These are phyloP conservation scores for Globisporangium cederbergense DNA, from an alignment of 352 stramenopile genomes.

Conservation along the genomic window DNA sequence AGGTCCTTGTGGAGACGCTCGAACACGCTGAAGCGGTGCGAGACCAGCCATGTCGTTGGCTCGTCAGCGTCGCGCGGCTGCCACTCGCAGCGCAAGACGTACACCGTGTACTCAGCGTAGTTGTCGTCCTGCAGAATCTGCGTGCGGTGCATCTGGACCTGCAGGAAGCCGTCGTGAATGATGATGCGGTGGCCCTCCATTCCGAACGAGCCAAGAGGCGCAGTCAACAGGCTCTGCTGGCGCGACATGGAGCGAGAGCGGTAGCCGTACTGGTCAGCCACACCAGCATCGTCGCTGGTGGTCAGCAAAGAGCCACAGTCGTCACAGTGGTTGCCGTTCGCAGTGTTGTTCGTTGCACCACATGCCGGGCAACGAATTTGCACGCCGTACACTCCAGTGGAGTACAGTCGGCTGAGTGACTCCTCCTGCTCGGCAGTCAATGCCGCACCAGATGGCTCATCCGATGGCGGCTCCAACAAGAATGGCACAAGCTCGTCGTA, in stretches of 20 bases:
- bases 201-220: slow-evolving; percentile 69
- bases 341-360: slow-evolving; percentile 85
- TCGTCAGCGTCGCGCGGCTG: slow-evolving; percentile 57
- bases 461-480: slow-evolving; percentile 63
- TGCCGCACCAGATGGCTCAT: slow-evolving; percentile 53
- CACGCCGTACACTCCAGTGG: slow-evolving; percentile 73
- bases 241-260: slow-evolving; percentile 56
- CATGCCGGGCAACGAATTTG: slow-evolving; percentile 86
- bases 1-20: slow-evolving; percentile 72
- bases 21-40: slow-evolving; percentile 71
- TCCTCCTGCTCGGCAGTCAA: slow-evolving; percentile 81
- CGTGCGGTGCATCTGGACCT: slow-evolving; percentile 82
- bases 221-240: slow-evolving; percentile 57
- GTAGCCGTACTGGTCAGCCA: slow-evolving; percentile 51
- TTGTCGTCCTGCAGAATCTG: slow-evolving; percentile 88
- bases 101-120: slow-evolving; percentile 88
- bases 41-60: slow-evolving; percentile 63
- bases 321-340: slow-evolving; percentile 85
- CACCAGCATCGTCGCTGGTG: slow-evolving; percentile 58
- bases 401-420: slow-evolving; percentile 76
- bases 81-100: slow-evolving; percentile 84
- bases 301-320: slow-evolving; percentile 83
- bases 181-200: slow-evolving; percentile 75
- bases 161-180: slow-evolving; percentile 86
- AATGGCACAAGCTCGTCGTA: slow-evolving; percentile 89